Percentiles rank a stretch among this genome's conserved stretches.
These are phyloP conservation scores for Diaporthe longicolla DNA, from an alignment of 2,329 filamentous ascomycete genomes.

Conservation along the genomic window DNA sequence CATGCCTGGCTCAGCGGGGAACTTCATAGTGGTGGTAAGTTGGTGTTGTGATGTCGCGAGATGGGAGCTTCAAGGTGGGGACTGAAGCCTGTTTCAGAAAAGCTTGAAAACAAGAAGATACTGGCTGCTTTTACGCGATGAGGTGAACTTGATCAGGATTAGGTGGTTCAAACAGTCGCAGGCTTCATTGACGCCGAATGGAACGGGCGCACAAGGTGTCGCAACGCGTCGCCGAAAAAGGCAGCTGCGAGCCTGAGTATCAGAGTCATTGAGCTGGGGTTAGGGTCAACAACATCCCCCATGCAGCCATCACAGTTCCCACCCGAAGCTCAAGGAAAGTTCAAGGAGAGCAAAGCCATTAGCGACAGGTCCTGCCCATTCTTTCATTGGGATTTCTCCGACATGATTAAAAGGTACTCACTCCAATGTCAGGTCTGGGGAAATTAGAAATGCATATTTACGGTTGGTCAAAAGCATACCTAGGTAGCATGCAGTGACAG, in stretches of 20 bases:
- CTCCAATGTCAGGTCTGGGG: neutral
- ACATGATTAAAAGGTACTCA: neutral
- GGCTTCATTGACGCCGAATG: neutral
- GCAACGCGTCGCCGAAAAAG: conserved; percentile 20
- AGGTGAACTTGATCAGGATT: neutral
- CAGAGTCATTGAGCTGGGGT: conserved; percentile 7
- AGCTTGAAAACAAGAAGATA: neutral
- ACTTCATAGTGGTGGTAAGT: conserved; percentile 29
- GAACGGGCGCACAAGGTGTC: neutral
- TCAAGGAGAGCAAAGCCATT: neutral
- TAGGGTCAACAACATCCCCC: conserved; percentile 12
- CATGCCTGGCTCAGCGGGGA: conserved; percentile 47
- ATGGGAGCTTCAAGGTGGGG: neutral
- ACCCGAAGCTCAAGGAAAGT: neutral
- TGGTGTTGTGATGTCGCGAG: neutral
- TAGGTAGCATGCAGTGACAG: too few species aligned
- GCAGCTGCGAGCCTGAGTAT: neutral
- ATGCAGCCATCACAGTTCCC: neutral
- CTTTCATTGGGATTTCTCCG: too few species aligned
- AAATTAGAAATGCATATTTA: neutral
- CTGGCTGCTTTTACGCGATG: neutral
- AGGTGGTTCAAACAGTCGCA: neutral
- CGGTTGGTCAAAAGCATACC: too few species aligned
- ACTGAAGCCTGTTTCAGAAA: neutral
- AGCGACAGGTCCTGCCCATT: neutral